Evolutionary conservation across 2,329 filamentous ascomycete genomes (phyloP).

Genomic region (Pseudocercospora musae): DNA sequence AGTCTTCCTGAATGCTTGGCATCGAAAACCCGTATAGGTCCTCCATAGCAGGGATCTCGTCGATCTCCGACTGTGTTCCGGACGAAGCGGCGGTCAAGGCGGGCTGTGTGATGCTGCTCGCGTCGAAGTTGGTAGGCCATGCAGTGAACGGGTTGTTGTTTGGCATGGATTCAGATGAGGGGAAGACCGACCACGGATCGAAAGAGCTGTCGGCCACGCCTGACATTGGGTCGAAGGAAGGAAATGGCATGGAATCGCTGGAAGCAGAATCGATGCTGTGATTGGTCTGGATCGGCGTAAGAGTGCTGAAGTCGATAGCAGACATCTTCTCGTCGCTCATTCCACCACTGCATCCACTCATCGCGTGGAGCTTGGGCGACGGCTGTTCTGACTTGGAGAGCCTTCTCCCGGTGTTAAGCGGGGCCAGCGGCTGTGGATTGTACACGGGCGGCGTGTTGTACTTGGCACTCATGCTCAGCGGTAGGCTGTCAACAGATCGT

Average conservation of each 20-base stretch:
- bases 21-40: constrained; percentile 32
- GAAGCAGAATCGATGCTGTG: constrained; percentile 24
- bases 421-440: constrained; percentile 9
- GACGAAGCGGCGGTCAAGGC: constrained; percentile 39
- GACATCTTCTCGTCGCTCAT: constrained; percentile 20
- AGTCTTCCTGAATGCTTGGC: constrained; percentile 34
- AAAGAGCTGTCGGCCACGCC: constrained; percentile 26
- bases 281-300: constrained; percentile 25
- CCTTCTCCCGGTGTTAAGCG: constrained; percentile 23
- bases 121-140: constrained; percentile 30
- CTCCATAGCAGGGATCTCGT: constrained; percentile 36
- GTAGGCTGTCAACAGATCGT: constrained; percentile 53
- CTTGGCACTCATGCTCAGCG: constrained; percentile 27
- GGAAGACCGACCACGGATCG: constrained; percentile 33
- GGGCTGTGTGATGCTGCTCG: constrained; percentile 31
- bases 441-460: constrained; percentile 9
- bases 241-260: constrained; percentile 23
- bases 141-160: constrained; percentile 36
- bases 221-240: constrained; percentile 28
- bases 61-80: constrained; percentile 38
- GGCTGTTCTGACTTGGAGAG: constrained; percentile 34
- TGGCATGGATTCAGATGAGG: constrained; percentile 30
- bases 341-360: constrained; percentile 16
- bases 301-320: constrained; percentile 28
- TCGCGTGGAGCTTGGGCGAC: constrained; percentile 26